phyloP scores from a whole-genome alignment of 2,329 filamentous ascomycete genomes.

The Alternaria conjuncta region DNA sequence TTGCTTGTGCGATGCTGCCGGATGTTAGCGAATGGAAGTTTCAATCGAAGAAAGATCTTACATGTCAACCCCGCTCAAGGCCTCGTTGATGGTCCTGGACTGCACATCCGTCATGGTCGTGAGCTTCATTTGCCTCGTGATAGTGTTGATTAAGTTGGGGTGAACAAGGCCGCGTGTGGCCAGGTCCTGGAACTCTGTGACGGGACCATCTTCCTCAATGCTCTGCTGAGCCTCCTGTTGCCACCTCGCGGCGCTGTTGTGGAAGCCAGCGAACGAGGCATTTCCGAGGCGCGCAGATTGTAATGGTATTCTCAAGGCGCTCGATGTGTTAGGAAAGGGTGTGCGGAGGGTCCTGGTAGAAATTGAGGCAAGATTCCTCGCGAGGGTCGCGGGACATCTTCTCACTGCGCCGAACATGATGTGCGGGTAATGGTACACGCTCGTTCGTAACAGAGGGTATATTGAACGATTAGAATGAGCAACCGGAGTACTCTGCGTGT shows the following conservation, averaged over 20 bases:
- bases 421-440: conserved; percentile 18
- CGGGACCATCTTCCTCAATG: conserved; percentile 27
- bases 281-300: conserved; percentile 25
- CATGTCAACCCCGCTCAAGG: conserved; percentile 82
- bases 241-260: conserved; percentile 47
- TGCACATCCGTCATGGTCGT: conserved; percentile 94
- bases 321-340: conserved; percentile 27
- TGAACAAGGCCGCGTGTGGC: conserved; percentile 62
- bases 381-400: conserved; percentile 50
- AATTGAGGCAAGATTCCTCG: conserved; percentile 37
- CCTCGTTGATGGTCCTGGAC: conserved; percentile 78
- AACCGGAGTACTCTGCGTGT: conserved; percentile 1
- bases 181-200: conserved; percentile 56
- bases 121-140: conserved; percentile 76
- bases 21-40: conserved; percentile 15
- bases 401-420: conserved; percentile 54
- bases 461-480: conserved; percentile 15
- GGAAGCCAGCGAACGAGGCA: conserved; percentile 42
- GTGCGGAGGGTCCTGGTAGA: conserved; percentile 35
- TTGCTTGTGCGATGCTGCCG: conserved; percentile 78
- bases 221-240: conserved; percentile 36
- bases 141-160: conserved; percentile 67
- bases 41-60: conserved; percentile 55
- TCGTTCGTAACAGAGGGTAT: conserved; percentile 17
- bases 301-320: conserved; percentile 25